A percentile compares a stretch with the other conserved stretches of the same genome.
phyloP scores from a whole-genome alignment of 2,329 filamentous ascomycete genomes.

The Ceratocystis diversiconidia region DNA sequence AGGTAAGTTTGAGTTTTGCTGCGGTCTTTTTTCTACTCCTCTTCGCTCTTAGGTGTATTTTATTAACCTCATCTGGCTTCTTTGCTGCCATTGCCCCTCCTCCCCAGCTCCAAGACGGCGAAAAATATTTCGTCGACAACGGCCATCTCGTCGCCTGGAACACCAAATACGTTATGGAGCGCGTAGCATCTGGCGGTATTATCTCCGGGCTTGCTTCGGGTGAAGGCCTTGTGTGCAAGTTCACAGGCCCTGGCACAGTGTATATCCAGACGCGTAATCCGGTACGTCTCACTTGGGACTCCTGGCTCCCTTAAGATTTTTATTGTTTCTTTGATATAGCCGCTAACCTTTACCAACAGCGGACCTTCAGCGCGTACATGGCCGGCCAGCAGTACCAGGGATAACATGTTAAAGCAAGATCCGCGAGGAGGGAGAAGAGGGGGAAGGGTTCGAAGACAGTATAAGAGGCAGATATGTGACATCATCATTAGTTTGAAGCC shows the following conservation, averaged over 20 bases:
- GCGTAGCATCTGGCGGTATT: constrained; percentile 78
- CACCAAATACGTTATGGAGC: constrained; percentile 80
- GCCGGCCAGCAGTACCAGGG: constrained; percentile 31
- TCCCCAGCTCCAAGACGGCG: constrained; percentile 44
- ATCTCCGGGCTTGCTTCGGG: constrained; percentile 72
- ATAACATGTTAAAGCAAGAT: neutral
- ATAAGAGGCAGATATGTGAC: neutral
- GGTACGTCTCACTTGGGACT: constrained; percentile 29
- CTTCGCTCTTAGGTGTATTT: constrained; percentile 8
- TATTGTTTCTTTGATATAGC: neutral
- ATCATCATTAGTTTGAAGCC: neutral
- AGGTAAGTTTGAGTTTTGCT: constrained; percentile 43
- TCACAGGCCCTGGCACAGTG: constrained; percentile 78
- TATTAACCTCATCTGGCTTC: neutral
- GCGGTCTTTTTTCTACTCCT: neutral
- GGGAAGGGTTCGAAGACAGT: neutral
- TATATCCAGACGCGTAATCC: constrained; percentile 89
- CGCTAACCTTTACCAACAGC: constrained; percentile 25
- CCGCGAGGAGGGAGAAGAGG: neutral
- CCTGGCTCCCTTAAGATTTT: neutral
- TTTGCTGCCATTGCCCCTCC: neutral
- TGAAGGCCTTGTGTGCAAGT: constrained; percentile 89
- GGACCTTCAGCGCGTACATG: constrained; percentile 40
- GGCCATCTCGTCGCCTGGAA: constrained; percentile 95
- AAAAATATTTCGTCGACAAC: constrained; percentile 87